phyloP scores from a whole-genome alignment of 352 stramenopile species.

The Thraustochytrium sp. region DNA sequence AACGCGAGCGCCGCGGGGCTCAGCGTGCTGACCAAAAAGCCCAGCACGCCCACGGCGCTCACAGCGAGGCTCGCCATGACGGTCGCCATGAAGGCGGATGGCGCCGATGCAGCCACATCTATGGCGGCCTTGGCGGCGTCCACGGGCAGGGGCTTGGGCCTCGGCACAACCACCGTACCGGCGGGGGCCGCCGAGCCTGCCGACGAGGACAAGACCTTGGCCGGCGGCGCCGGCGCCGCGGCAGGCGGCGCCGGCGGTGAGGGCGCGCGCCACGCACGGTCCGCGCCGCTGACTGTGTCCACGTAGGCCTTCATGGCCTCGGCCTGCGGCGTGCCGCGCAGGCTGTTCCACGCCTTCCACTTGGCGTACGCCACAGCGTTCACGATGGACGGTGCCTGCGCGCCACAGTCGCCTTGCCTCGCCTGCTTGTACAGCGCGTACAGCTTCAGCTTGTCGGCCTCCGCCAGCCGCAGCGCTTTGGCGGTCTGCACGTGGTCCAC shows the following conservation, averaged over 20 bases:
- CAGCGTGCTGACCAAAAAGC: neutral
- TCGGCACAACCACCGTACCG: neutral
- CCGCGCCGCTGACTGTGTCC: neutral
- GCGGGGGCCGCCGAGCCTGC: neutral
- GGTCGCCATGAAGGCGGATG: neutral
- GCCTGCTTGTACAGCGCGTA: constrained; percentile 36
- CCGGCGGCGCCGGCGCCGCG: no score
- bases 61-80: neutral
- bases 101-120: neutral
- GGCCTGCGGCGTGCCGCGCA: neutral
- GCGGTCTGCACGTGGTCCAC: constrained; percentile 4
- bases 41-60: neutral
- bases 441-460: constrained; percentile 17
- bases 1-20: neutral
- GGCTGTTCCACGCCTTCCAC: constrained; percentile 22
- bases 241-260: neutral
- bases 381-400: neutral
- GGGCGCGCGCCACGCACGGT: neutral
- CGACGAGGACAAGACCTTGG: neutral
- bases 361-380: constrained; percentile 15
- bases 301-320: neutral
- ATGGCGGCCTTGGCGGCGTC: neutral
- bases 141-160: neutral
- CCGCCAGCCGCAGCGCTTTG: neutral
- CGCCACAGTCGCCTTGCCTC: neutral